Evolutionary conservation across 2,329 filamentous ascomycete species (phyloP).

Genomic region (Colletotrichum paranaense): DNA sequence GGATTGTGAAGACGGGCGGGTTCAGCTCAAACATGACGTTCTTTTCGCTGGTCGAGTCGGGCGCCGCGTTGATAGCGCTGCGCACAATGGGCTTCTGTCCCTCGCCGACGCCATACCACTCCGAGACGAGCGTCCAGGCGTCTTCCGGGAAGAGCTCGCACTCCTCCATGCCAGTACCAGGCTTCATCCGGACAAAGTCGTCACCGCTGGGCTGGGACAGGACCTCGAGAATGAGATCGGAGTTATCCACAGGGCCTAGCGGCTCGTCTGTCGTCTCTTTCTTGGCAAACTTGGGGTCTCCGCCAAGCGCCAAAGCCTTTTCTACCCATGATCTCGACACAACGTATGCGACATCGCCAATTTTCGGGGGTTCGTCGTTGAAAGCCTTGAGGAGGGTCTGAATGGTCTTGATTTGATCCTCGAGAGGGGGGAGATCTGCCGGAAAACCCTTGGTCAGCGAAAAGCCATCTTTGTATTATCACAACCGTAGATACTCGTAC

Average conservation of each 20-base stretch:
- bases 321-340: slow-evolving; percentile 85
- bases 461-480: not conserved
- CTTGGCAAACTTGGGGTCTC: slow-evolving; percentile 65
- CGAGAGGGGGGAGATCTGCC: slow-evolving; percentile 50
- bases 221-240: slow-evolving; percentile 77
- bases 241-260: slow-evolving; percentile 88
- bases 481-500: slow-evolving; percentile 6
- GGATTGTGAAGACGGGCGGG: slow-evolving; percentile 85
- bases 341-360: slow-evolving; percentile 81
- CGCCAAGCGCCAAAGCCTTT: slow-evolving; percentile 74
- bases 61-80: slow-evolving; percentile 80
- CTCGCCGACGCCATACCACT: slow-evolving; percentile 83
- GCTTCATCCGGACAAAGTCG: slow-evolving; percentile 79
- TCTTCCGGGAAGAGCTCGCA: slow-evolving; percentile 82
- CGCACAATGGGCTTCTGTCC: slow-evolving; percentile 79
- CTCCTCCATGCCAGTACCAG: slow-evolving; percentile 74
- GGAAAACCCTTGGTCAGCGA: not conserved
- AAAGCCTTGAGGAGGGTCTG: slow-evolving; percentile 68
- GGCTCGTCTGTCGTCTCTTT: slow-evolving; percentile 69
- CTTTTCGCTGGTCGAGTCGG: slow-evolving; percentile 61
- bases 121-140: slow-evolving; percentile 83
- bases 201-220: slow-evolving; percentile 61
- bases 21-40: slow-evolving; percentile 87
- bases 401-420: slow-evolving; percentile 79
- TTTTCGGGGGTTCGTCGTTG: slow-evolving; percentile 65